Conservation (phyloP, 1,284 basidiomycete species). For the Sanghuangporus sanghuang region DNA sequence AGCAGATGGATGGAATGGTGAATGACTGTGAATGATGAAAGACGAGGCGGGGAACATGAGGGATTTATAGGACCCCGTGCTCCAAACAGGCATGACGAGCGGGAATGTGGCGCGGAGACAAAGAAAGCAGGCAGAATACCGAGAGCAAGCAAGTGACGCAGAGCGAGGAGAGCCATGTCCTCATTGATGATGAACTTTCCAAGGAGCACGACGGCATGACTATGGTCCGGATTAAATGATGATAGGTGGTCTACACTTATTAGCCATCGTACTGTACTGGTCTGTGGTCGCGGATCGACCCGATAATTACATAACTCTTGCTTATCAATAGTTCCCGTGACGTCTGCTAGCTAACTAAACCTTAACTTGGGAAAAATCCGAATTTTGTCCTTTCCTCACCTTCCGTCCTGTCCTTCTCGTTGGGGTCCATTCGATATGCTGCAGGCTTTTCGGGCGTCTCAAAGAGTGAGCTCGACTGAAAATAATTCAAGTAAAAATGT, state of each 20-base stretch:
- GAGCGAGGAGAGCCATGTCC: too few species aligned
- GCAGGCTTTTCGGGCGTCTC: constrained; percentile 9
- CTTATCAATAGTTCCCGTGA: not conserved
- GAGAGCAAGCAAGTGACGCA: not conserved
- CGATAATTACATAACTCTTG: not conserved
- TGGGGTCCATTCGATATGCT: constrained; percentile 5
- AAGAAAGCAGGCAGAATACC: not conserved
- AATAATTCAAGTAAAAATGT: not conserved
- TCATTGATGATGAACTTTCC: too few species aligned
- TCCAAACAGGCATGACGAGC: not conserved
- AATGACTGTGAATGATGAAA: too few species aligned
- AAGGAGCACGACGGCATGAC: too few species aligned
- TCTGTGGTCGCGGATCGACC: not conserved
- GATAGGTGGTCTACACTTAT: too few species aligned
- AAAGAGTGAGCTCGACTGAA: constrained; percentile 2
- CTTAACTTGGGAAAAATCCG: not conserved
- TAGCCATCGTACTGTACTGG: too few species aligned
- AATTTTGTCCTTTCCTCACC: not conserved
- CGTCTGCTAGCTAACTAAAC: not conserved
- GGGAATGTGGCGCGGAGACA: not conserved
- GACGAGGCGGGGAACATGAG: too few species aligned
- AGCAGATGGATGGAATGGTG: too few species aligned
- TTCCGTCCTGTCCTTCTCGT: not conserved
- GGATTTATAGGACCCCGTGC: too few species aligned
- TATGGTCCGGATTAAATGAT: too few species aligned